Conservation (phyloP, 306 rosid genomes). For the Castanea crenata region DNA sequence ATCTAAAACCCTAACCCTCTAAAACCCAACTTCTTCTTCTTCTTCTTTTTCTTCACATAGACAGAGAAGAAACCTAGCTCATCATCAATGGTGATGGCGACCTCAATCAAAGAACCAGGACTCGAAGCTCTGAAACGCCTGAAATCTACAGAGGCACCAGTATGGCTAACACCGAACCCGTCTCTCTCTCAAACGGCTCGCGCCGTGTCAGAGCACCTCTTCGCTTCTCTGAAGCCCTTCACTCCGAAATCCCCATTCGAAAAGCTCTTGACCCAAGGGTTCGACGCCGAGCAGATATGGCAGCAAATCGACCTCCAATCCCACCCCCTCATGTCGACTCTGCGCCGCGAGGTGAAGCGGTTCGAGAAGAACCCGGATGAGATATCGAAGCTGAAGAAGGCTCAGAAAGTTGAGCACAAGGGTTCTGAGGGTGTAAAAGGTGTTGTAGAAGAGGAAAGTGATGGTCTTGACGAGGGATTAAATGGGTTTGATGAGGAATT, state of each 20-base stretch:
- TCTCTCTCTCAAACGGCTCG: constrained; percentile 61
- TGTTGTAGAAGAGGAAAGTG: constrained; percentile 29
- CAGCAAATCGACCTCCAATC: constrained; percentile 91
- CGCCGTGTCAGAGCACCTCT: constrained; percentile 58
- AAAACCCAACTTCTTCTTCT: not conserved
- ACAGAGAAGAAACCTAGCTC: not conserved
- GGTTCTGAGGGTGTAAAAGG: constrained; percentile 1
- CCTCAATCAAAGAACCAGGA: constrained; percentile 27
- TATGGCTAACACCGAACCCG: constrained; percentile 52
- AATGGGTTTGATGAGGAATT: constrained; percentile 41
- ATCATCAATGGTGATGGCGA: constrained; percentile 30
- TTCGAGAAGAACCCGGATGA: constrained; percentile 52
- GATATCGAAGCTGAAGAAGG: constrained; percentile 39
- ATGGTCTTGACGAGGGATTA: constrained; percentile 49
- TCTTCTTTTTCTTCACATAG: too few relatives aligned
- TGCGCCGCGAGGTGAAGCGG: constrained; percentile 69
- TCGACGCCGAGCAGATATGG: constrained; percentile 98
- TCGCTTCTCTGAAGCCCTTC: constrained; percentile 64
- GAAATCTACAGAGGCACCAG: constrained; percentile 52
- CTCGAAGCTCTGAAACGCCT: constrained; percentile 52
- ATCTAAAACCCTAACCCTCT: constrained; percentile 62
- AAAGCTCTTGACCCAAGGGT: constrained; percentile 68
- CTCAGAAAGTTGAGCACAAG: constrained; percentile 25
- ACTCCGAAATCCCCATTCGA: constrained; percentile 69
- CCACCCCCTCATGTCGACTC: constrained; percentile 59